These are phyloP conservation scores for Microbotryum saponariae DNA, from an alignment of 1,284 basidiomycete genomes.

Conservation along the genomic window DNA sequence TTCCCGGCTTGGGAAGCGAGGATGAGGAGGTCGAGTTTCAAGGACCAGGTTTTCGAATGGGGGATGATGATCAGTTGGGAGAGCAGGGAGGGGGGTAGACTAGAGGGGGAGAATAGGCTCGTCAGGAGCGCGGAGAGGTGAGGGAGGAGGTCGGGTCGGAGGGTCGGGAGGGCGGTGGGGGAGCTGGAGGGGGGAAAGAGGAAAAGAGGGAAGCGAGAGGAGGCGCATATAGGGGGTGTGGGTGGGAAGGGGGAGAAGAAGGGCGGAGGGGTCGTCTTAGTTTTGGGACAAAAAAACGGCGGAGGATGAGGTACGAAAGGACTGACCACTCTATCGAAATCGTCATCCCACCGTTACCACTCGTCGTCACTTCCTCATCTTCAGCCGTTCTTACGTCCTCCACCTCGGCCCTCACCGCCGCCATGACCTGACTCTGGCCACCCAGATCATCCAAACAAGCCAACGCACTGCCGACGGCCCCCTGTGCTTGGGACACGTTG, in stretches of 20 bases:
- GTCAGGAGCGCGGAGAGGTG: conserved; percentile 28
- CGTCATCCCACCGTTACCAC: conserved; percentile 4
- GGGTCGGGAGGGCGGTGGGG: conserved; percentile 17
- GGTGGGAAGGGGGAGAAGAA: too few relatives aligned
- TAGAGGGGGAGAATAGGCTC: conserved; percentile 18
- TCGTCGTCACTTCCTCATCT: conserved; percentile 3
- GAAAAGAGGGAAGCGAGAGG: background rate
- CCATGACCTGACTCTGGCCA: conserved; percentile 23
- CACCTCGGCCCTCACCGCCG: conserved; percentile 28
- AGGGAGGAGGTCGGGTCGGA: conserved; percentile 17
- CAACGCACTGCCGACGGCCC: conserved; percentile 19
- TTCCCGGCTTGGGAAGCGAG: conserved; percentile 26
- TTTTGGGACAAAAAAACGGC: too few relatives aligned
- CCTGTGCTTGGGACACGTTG: conserved; percentile 19
- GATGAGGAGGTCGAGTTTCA: conserved; percentile 31
- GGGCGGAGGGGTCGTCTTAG: too few relatives aligned
- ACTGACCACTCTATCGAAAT: conserved; percentile 26
- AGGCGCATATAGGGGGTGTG: background rate
- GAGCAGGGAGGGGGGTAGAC: conserved; percentile 21
- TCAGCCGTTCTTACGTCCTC: conserved; percentile 9
- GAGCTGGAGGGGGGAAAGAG: conserved; percentile 5
- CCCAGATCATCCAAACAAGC: conserved; percentile 15
- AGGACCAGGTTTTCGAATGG: conserved; percentile 22
- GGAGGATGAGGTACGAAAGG: background rate
- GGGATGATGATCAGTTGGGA: conserved; percentile 29